Evolutionary conservation across 805 yeast genomes (phyloP).

Genomic region (Hanseniaspora pseudoguilliermondii): DNA sequence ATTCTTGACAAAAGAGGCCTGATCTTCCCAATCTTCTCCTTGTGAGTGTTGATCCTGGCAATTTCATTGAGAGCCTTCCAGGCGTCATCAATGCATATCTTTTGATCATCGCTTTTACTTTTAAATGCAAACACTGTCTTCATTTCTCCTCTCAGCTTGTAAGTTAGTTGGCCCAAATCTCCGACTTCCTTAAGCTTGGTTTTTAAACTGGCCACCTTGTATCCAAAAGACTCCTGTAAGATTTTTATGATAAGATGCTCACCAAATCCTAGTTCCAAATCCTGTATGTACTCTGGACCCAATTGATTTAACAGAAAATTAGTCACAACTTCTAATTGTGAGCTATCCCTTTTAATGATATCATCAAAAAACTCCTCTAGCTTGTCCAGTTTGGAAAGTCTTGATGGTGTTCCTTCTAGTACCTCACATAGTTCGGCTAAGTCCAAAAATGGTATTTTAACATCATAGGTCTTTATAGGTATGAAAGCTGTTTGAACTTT

Average conservation of each 20-base stretch:
- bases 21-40: conserved; percentile 62
- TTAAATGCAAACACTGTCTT: conserved; percentile 89
- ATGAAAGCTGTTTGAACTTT: not conserved
- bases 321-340: conserved; percentile 52
- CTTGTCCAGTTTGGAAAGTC: conserved; percentile 66
- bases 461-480: not conserved
- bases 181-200: conserved; percentile 68
- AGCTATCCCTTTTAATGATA: conserved; percentile 43
- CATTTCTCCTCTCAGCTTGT: conserved; percentile 68
- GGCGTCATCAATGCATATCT: conserved; percentile 60
- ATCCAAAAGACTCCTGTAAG: conserved; percentile 78
- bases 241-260: conserved; percentile 82
- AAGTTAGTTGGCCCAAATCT: conserved; percentile 83
- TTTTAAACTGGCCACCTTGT: conserved; percentile 57
- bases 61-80: conserved; percentile 63
- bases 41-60: conserved; percentile 82
- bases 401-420: conserved; percentile 67
- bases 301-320: conserved; percentile 77
- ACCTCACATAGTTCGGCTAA: conserved; percentile 56
- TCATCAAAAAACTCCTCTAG: conserved; percentile 61
- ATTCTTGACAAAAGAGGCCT: conserved; percentile 78
- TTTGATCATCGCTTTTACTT: conserved; percentile 18
- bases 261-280: conserved; percentile 85
- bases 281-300: conserved; percentile 88
- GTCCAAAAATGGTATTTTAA: conserved; percentile 26